Evolutionary conservation across 805 yeast species (phyloP).

Genomic region (Candida multigemmis): DNA sequence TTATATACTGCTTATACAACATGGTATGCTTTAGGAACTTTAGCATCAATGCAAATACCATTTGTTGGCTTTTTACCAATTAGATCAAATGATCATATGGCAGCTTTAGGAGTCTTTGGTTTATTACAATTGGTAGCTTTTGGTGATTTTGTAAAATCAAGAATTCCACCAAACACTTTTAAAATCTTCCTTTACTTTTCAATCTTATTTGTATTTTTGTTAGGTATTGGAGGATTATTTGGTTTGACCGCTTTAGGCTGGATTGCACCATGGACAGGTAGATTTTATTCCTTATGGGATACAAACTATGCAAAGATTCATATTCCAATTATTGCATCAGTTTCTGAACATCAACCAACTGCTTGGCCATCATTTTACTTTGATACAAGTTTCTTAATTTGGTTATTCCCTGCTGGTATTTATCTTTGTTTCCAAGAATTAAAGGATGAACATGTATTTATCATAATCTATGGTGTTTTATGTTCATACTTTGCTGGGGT

Average conservation of each 20-base stretch:
- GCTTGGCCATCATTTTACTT: conserved; percentile 99
- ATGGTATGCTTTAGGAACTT: conserved; percentile 96
- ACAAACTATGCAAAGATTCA: conserved; percentile 96
- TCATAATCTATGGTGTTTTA: conserved; percentile 85
- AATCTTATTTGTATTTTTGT: conserved; percentile 39
- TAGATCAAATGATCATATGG: conserved; percentile 97
- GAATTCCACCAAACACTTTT: conserved; percentile 67
- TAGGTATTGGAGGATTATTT: conserved; percentile 67
- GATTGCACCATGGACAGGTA: conserved; percentile 99
- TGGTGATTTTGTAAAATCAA: conserved; percentile 71
- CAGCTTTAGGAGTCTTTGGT: conserved; percentile 95
- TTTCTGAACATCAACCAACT: conserved; percentile 99
- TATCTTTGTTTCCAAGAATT: conserved; percentile 84
- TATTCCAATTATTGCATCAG: conserved; percentile 97
- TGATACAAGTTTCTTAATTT: conserved; percentile 84
- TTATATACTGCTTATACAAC: conserved; percentile 88
- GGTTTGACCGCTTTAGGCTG: conserved; percentile 82
- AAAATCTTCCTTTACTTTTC: conserved; percentile 57
- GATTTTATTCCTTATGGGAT: conserved; percentile 98
- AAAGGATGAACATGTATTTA: conserved; percentile 85
- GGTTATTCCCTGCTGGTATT: conserved; percentile 98
- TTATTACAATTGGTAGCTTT: conserved; percentile 82
- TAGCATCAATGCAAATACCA: conserved; percentile 98
- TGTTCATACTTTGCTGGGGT: conserved; percentile 98
- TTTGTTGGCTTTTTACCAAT: conserved; percentile 97